These are phyloP conservation scores for Porogramme epimiltina DNA, from an alignment of 1,284 basidiomycete genomes.

Conservation along the genomic window DNA sequence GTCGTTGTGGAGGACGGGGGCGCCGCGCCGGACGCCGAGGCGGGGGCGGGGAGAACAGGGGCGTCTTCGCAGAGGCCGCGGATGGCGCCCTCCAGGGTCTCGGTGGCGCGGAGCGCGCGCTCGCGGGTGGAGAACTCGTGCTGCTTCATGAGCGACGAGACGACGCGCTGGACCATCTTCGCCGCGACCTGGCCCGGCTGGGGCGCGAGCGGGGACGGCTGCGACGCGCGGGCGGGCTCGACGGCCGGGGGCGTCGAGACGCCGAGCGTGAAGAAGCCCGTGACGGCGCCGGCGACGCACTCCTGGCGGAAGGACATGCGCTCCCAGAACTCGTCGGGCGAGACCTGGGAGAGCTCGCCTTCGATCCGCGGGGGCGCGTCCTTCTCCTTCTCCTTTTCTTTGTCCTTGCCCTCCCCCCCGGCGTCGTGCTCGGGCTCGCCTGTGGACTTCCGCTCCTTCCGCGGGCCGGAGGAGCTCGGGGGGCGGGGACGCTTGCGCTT, in stretches of 20 bases:
- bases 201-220: slow-evolving; percentile 47
- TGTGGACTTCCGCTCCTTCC: slow-evolving; percentile 1
- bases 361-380: slow-evolving; percentile 17
- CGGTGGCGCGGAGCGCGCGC: slow-evolving; percentile 67
- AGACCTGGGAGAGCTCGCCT: slow-evolving; percentile 59
- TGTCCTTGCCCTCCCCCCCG: slow-evolving; percentile 33
- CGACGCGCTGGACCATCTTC: slow-evolving; percentile 68
- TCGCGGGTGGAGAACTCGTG: slow-evolving; percentile 77
- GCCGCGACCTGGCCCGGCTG: slow-evolving; percentile 63
- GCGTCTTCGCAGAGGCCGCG: slow-evolving; percentile 63
- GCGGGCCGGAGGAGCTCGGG: slow-evolving; percentile 9
- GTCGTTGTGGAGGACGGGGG: not conserved
- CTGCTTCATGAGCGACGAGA: slow-evolving; percentile 66
- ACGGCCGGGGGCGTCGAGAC: slow-evolving; percentile 22
- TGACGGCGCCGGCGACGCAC: slow-evolving; percentile 82
- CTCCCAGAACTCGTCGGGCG: slow-evolving; percentile 88
- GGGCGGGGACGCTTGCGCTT: slow-evolving; percentile 49
- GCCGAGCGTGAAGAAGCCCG: slow-evolving; percentile 84
- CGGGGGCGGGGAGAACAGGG: slow-evolving; percentile 24
- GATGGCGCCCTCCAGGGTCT: slow-evolving; percentile 67
- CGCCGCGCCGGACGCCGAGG: slow-evolving; percentile 27
- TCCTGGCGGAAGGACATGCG: slow-evolving; percentile 94
- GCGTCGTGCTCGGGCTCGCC: slow-evolving; percentile 26
- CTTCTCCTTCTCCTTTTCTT: slow-evolving; percentile 26
- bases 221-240: slow-evolving; percentile 19